Percentiles rank a stretch among this genome's conserved stretches.
Evolutionary conservation across 108 stramenopile species (phyloP).

Genomic region (Poteriospumella lacustris): DNA sequence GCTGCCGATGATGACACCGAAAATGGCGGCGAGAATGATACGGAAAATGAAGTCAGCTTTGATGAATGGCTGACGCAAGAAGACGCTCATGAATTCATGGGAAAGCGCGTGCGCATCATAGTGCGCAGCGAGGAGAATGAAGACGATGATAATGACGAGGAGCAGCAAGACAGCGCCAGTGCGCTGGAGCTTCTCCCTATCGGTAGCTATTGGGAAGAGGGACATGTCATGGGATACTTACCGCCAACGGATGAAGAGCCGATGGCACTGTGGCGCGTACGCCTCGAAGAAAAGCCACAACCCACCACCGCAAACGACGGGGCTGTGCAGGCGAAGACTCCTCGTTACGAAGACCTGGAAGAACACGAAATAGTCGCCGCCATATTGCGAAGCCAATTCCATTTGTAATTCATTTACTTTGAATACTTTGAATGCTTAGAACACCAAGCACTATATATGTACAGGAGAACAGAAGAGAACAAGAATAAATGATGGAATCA

Average conservation of each 20-base stretch:
- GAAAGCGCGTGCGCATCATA: not conserved
- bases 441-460: no score
- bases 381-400: no score
- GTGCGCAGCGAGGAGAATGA: not conserved
- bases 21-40: not conserved
- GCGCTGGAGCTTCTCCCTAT: no score
- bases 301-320: not conserved
- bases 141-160: no score
- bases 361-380: not conserved
- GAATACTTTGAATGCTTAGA: no score
- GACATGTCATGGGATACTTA: not conserved
- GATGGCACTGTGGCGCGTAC: not conserved
- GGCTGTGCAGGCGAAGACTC: not conserved
- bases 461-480: no score
- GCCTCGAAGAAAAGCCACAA: not conserved
- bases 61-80: not conserved
- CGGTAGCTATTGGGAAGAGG: constrained; percentile 21
- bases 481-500: no score
- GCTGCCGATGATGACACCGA: not conserved
- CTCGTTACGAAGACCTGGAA: not conserved
- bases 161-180: no score
- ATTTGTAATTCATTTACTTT: no score
- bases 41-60: not conserved
- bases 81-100: not conserved
- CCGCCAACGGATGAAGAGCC: constrained; percentile 11